Percentiles rank a stretch among this genome's conserved stretches.
phyloP scores from a whole-genome alignment of 228 moss, liverwort and hornwort genomes.

The Sphagnum fallax region DNA sequence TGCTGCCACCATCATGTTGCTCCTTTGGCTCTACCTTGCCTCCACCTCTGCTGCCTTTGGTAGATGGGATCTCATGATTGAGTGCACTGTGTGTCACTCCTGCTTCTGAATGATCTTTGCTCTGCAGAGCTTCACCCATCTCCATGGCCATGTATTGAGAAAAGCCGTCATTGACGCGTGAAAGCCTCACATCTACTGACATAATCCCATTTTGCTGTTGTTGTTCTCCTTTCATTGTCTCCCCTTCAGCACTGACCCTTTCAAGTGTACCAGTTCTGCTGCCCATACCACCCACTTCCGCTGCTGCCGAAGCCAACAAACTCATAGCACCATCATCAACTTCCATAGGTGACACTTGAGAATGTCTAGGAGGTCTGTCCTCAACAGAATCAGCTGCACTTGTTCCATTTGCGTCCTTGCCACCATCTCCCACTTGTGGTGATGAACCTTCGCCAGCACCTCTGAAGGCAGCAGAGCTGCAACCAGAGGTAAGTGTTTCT shows the following conservation, averaged over 20 bases:
- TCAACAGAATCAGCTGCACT: slow-evolving; percentile 16
- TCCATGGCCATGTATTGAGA: slow-evolving; percentile 18
- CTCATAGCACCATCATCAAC: slow-evolving; percentile 81
- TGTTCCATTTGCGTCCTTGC: slow-evolving; percentile 8
- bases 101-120: slow-evolving; percentile 23
- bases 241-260: slow-evolving; percentile 5
- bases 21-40: slow-evolving; percentile 27
- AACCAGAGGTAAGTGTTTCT: neutral
- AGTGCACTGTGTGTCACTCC: slow-evolving; percentile 14
- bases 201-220: neutral
- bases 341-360: slow-evolving; percentile 50
- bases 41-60: slow-evolving; percentile 19
- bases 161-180: too few species aligned
- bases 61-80: slow-evolving; percentile 6
- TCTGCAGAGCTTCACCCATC: slow-evolving; percentile 22
- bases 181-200: too few species aligned
- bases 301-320: slow-evolving; percentile 82
- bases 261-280: slow-evolving; percentile 14
- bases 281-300: slow-evolving; percentile 36
- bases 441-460: neutral
- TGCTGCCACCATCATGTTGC: slow-evolving; percentile 7
- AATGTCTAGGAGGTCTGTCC: slow-evolving; percentile 20
- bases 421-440: neutral
- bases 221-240: slow-evolving; percentile 5
- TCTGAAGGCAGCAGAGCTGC: neutral